Evolutionary conservation across 2,329 filamentous ascomycete species (phyloP).

Genomic region (Sporothrix humicola): DNA sequence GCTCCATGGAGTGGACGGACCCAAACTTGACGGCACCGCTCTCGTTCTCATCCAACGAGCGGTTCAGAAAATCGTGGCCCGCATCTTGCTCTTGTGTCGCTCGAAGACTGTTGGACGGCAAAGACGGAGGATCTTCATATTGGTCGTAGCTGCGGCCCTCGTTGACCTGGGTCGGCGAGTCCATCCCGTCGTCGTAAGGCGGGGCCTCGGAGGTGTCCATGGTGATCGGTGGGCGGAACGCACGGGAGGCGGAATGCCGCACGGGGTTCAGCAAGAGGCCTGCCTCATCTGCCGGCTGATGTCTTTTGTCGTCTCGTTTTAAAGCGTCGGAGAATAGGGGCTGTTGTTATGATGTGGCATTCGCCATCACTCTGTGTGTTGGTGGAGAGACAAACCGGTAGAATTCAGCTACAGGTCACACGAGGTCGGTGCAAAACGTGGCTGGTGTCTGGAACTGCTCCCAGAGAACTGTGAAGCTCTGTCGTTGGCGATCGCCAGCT

Average conservation of each 20-base stretch:
- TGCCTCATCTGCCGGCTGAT: slow-evolving; percentile 22
- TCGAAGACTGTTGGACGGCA: slow-evolving; percentile 33
- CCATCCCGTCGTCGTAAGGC: slow-evolving; percentile 45
- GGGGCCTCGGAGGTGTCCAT: slow-evolving; percentile 30
- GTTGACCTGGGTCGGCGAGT: slow-evolving; percentile 63
- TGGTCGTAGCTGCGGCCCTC: slow-evolving; percentile 61
- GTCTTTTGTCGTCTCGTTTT: neutral
- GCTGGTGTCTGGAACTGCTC: neutral
- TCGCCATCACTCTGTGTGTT: neutral
- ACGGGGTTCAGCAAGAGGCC: neutral
- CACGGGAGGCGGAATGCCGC: neutral
- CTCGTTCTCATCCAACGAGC: slow-evolving; percentile 52
- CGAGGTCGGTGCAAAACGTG: neutral
- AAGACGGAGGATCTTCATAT: slow-evolving; percentile 42
- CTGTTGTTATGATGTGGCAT: neutral
- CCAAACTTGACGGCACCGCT: slow-evolving; percentile 58
- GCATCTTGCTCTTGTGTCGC: slow-evolving; percentile 26
- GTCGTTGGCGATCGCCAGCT: slow-evolving; percentile 21
- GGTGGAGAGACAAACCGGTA: neutral
- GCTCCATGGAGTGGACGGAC: slow-evolving; percentile 46
- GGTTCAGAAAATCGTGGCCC: slow-evolving; percentile 40
- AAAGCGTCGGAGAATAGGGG: neutral
- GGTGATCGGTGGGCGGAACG: neutral
- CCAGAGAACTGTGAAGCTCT: neutral
- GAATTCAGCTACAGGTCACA: neutral